Evolutionary conservation across 2,329 filamentous ascomycete genomes (phyloP), one percentile per base, ranked within the genome.

Genomic region (Penicillium sp.): DNA sequence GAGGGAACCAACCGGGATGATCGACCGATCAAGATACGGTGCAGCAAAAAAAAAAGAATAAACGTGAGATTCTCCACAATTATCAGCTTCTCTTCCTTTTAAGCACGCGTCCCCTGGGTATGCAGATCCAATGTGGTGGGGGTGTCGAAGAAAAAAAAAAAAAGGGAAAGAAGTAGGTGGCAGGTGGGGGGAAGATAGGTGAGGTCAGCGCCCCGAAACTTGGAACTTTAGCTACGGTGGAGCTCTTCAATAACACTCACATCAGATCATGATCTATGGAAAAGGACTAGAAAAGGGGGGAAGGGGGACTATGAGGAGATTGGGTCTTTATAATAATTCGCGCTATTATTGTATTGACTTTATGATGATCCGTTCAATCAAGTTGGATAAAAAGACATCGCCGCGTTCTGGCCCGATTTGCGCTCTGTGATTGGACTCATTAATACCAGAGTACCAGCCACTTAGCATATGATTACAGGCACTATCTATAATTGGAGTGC

Each of bases 231-330:
- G 22, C 48, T 11, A 29, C 19, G 11, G 60, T 63, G 60, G 56
- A 63, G 62, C 52, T 62, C 62, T 51, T 65, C 57, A 66, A 58
- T 66, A 65, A 46, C 63, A 54, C 55, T 62, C 57, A 58, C 63
- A 65, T 66, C 42, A 56, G 50, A 31, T 22, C 39, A 42, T 42
- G n/a, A 42, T 42, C 22, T 42, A 42, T 22, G 6, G 7, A 13
- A 13, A 13, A 4, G 19, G 19, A 13, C 9, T 3, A 22, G 8
- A 10, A 42, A 21, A 2, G n/a, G 16, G 16, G n/a, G n/a, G 11
- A 8, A 21, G 19, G 11, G 39, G n/a, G n/a, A 42, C 19, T 42
- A 42, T 42, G 39, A 42, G 19, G 19, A 42, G 11, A 42, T 13
- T 19, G 16, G 19, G 39, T 4, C 5, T 42, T 22, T 42, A 22